Conservation (phyloP, 2,329 filamentous ascomycete species). For the Dactylonectria macrodidyma region DNA sequence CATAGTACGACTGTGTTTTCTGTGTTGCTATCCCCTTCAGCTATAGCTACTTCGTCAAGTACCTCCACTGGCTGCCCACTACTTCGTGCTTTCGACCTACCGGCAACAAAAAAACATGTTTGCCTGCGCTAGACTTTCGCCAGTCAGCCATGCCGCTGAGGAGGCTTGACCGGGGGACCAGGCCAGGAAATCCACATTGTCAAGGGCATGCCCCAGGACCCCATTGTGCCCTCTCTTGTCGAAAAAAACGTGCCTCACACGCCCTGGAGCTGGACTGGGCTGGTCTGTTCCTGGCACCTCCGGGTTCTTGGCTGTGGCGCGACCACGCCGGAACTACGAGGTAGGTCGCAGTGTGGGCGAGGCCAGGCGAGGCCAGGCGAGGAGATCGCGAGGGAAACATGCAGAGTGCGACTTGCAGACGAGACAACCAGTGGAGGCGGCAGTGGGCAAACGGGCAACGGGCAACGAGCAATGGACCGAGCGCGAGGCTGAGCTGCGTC, state of each 20-base stretch:
- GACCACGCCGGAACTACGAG: conserved; percentile 46
- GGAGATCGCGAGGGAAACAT: conserved; percentile 30
- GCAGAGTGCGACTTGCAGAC: conserved; percentile 16
- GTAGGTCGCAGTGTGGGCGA: conserved; percentile 22
- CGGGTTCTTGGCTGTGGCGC: conserved; percentile 29
- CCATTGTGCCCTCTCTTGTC: conserved; percentile 23
- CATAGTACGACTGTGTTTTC: not conserved
- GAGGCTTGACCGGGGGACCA: conserved; percentile 32
- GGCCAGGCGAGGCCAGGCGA: conserved; percentile 38
- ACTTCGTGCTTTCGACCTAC: conserved; percentile 2
- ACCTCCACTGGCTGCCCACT: not conserved
- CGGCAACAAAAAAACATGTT: conserved; percentile 27
- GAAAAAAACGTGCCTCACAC: conserved; percentile 24
- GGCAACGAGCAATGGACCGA: not conserved
- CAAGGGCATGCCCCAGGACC: conserved; percentile 16
- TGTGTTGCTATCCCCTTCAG: not conserved
- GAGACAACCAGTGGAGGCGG: not conserved
- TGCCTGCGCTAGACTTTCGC: conserved; percentile 39
- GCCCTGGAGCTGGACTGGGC: not conserved
- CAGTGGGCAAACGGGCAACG: not conserved
- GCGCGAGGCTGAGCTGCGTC: conserved; percentile 47
- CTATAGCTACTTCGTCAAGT: not conserved
- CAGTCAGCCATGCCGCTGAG: conserved; percentile 38
- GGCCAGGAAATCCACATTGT: conserved; percentile 24
- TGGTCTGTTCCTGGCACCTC: conserved; percentile 15